A percentile compares a stretch with the other conserved stretches of the same genome.
phyloP scores from a whole-genome alignment of 192 early-diverging fungal genomes.

The Coemansia sp. region DNA sequence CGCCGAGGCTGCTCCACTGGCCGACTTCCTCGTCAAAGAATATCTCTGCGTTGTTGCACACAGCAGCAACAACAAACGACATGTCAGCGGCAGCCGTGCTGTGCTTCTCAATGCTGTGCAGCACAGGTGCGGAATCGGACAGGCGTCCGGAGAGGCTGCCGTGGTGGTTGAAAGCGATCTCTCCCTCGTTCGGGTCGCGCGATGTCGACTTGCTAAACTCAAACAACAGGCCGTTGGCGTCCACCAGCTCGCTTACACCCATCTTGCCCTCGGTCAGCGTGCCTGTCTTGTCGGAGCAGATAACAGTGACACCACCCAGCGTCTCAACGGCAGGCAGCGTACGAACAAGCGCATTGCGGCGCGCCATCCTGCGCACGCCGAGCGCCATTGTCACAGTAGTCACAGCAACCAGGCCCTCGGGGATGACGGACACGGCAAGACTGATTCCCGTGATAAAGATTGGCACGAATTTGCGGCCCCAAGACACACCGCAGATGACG shows the following conservation, averaged over 20 bases:
- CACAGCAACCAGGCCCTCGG: constrained; percentile 97
- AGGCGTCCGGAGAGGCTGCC: constrained; percentile 46
- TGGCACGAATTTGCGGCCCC: constrained; percentile 62
- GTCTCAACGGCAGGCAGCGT: constrained; percentile 94
- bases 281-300: constrained; percentile 97
- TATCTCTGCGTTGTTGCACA: constrained; percentile 87
- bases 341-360: constrained; percentile 82
- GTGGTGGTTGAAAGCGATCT: constrained; percentile 69
- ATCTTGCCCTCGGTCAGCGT: constrained; percentile 98
- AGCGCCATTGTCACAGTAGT: constrained; percentile 96
- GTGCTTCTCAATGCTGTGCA: constrained; percentile 53
- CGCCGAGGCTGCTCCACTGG: constrained; percentile 76
- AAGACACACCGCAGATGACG: constrained; percentile 78
- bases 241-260: constrained; percentile 75
- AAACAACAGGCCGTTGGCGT: constrained; percentile 40
- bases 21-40: constrained; percentile 56
- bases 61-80: constrained; percentile 69
- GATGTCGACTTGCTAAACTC: constrained; percentile 65
- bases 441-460: constrained; percentile 84
- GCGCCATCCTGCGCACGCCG: constrained; percentile 93
- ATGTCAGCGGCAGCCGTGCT: constrained; percentile 70
- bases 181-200: constrained; percentile 53
- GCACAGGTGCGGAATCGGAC: constrained; percentile 13
- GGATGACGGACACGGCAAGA: constrained; percentile 95
- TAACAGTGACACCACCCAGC: constrained; percentile 90